A percentile compares a stretch with the other conserved stretches of the same genome.
Evolutionary conservation across 768 basidiomycete genomes (phyloP).

Genomic region (Boletus eberwhitei): DNA sequence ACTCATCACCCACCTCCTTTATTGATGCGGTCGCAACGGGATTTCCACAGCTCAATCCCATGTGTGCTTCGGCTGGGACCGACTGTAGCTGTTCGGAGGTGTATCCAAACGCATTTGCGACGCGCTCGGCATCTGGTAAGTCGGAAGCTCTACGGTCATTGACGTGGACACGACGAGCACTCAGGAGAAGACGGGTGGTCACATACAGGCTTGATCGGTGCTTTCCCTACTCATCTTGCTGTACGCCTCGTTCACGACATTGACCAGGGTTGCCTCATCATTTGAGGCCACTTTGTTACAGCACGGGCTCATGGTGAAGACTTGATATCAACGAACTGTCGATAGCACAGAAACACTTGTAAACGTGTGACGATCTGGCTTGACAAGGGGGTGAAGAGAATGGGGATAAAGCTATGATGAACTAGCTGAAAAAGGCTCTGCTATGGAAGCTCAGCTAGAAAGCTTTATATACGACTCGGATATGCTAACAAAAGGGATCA

Average conservation of each 20-base stretch:
- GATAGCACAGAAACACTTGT: neutral
- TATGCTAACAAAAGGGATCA: too few relatives aligned
- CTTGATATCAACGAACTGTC: neutral
- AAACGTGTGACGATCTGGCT: neutral
- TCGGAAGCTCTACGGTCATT: neutral
- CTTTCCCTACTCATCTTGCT: constrained; percentile 7
- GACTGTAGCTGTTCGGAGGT: constrained; percentile 39
- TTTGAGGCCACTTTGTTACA: neutral
- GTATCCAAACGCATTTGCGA: constrained; percentile 45
- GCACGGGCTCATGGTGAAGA: constrained; percentile 1
- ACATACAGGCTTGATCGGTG: constrained; percentile 14
- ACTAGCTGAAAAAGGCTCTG: too few relatives aligned
- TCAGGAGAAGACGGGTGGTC: neutral
- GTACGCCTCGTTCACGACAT: constrained; percentile 13
- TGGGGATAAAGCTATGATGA: too few relatives aligned
- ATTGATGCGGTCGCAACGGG: constrained; percentile 46
- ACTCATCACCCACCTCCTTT: constrained; percentile 36
- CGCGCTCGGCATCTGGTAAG: constrained; percentile 10
- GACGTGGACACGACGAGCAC: neutral
- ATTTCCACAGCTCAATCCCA: constrained; percentile 56
- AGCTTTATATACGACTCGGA: too few relatives aligned
- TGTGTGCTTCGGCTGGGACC: constrained; percentile 42
- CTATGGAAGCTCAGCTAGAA: too few relatives aligned
- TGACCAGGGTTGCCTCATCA: neutral
- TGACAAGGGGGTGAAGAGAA: too few relatives aligned